Percentiles rank a stretch among this genome's conserved stretches.
phyloP scores from a whole-genome alignment of 1,139 yeast species.

The Lodderomyces beijingensis region DNA sequence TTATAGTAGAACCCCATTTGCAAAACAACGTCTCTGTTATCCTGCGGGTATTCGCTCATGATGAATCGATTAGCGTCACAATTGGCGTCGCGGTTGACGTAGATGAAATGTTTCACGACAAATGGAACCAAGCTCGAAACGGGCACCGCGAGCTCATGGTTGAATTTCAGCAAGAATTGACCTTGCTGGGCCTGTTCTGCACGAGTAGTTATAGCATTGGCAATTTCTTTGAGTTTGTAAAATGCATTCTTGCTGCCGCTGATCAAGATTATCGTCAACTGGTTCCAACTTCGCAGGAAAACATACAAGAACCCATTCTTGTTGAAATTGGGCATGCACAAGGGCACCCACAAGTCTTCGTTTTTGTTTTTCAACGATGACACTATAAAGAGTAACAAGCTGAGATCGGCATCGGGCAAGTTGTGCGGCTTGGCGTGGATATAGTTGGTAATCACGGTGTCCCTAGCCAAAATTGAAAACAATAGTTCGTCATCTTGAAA shows the following conservation, averaged over 20 bases:
- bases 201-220: slow-evolving; percentile 48
- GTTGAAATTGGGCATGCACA: slow-evolving; percentile 89
- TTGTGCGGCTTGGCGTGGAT: slow-evolving; percentile 34
- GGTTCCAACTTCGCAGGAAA: slow-evolving; percentile 59
- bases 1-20: slow-evolving; percentile 32
- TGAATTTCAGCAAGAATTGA: slow-evolving; percentile 34
- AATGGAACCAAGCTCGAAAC: slow-evolving; percentile 9
- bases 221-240: slow-evolving; percentile 62
- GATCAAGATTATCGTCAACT: slow-evolving; percentile 61
- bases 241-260: slow-evolving; percentile 84
- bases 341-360: slow-evolving; percentile 90
- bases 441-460: slow-evolving; percentile 24
- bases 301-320: slow-evolving; percentile 82
- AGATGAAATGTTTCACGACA: slow-evolving; percentile 69
- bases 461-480: slow-evolving; percentile 27
- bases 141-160: slow-evolving; percentile 24
- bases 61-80: slow-evolving; percentile 43
- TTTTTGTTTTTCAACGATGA: slow-evolving; percentile 19
- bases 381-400: slow-evolving; percentile 26
- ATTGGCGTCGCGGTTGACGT: slow-evolving; percentile 61
- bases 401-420: slow-evolving; percentile 29
- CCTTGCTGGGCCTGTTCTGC: slow-evolving; percentile 27
- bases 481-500: slow-evolving; percentile 17
- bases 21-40: slow-evolving; percentile 15
- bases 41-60: slow-evolving; percentile 23